Evolutionary conservation across 1,139 yeast genomes (phyloP).

Genomic region (Zygosaccharomyces sapae): DNA sequence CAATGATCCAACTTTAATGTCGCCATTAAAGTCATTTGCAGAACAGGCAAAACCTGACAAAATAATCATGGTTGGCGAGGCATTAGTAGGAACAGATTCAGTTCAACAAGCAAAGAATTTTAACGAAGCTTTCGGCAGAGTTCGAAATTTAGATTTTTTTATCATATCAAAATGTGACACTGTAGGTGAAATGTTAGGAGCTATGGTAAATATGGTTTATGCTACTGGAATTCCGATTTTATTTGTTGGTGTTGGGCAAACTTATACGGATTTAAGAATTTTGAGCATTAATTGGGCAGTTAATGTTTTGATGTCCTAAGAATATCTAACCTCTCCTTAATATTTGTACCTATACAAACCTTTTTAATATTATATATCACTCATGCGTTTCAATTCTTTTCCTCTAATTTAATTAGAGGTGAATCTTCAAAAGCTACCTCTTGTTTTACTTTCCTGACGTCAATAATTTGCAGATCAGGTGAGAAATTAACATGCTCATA

Average conservation of each 20-base stretch:
- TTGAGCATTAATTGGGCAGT: constrained; percentile 92
- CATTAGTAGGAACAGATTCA: constrained; percentile 94
- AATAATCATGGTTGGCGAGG: constrained; percentile 98
- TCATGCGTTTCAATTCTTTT: background rate
- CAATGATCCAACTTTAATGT: constrained; percentile 91
- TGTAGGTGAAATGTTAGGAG: constrained; percentile 93
- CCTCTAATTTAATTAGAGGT: constrained; percentile 14
- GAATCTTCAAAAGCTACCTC: constrained; percentile 13
- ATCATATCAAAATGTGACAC: constrained; percentile 94
- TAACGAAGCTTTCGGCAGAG: constrained; percentile 87
- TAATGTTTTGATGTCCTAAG: constrained; percentile 62
- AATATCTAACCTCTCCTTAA: background rate
- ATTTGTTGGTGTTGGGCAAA: constrained; percentile 96
- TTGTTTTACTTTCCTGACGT: constrained; percentile 38
- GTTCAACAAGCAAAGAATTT: constrained; percentile 93
- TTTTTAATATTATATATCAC: background rate
- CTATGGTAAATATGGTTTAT: constrained; percentile 96
- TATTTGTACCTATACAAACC: background rate
- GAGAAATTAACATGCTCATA: constrained; percentile 53
- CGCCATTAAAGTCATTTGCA: constrained; percentile 91
- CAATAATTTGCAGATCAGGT: constrained; percentile 54
- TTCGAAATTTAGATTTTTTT: constrained; percentile 79
- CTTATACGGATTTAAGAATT: constrained; percentile 91
- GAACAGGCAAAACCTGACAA: constrained; percentile 94
- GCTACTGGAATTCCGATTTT: constrained; percentile 93